These are phyloP conservation scores for Marchantia paleacea DNA, from an alignment of 225 moss, liverwort and hornwort genomes.

Conservation along the genomic window DNA sequence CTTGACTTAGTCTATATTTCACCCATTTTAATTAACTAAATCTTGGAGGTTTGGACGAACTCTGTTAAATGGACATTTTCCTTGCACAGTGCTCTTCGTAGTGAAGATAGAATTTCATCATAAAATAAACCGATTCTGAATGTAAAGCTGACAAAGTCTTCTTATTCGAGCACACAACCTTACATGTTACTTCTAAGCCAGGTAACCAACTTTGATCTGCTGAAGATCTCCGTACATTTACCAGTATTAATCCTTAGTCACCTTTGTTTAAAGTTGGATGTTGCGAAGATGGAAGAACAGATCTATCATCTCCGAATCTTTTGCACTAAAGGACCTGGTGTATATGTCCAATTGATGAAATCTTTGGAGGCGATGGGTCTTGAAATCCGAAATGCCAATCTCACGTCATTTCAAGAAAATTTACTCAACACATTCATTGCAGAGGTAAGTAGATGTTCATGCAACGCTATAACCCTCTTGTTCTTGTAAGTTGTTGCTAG, in stretches of 20 bases:
- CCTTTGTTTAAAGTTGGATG: constrained; percentile 56
- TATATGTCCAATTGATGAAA: constrained; percentile 81
- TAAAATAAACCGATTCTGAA: not conserved
- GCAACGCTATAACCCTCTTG: not conserved
- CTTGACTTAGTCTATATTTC: too few relatives aligned
- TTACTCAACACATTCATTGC: constrained; percentile 86
- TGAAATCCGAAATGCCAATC: constrained; percentile 81
- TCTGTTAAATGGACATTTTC: too few relatives aligned
- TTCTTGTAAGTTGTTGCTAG: not conserved
- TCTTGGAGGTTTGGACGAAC: too few relatives aligned
- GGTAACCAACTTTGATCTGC: too few relatives aligned
- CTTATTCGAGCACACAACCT: not conserved
- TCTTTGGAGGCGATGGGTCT: constrained; percentile 80
- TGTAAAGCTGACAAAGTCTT: not conserved
- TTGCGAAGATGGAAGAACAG: constrained; percentile 78
- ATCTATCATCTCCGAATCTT: constrained; percentile 84
- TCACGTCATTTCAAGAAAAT: constrained; percentile 85
- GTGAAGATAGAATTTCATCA: too few relatives aligned
- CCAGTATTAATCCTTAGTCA: not conserved
- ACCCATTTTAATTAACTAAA: too few relatives aligned
- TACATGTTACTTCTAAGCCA: not conserved
- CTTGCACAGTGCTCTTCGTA: too few relatives aligned
- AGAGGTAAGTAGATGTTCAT: constrained; percentile 45
- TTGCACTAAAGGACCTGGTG: constrained; percentile 84
- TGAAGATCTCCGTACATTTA: not conserved